Conservation (phyloP, 768 basidiomycete genomes). For the Pleurotus citrinopileatus region DNA sequence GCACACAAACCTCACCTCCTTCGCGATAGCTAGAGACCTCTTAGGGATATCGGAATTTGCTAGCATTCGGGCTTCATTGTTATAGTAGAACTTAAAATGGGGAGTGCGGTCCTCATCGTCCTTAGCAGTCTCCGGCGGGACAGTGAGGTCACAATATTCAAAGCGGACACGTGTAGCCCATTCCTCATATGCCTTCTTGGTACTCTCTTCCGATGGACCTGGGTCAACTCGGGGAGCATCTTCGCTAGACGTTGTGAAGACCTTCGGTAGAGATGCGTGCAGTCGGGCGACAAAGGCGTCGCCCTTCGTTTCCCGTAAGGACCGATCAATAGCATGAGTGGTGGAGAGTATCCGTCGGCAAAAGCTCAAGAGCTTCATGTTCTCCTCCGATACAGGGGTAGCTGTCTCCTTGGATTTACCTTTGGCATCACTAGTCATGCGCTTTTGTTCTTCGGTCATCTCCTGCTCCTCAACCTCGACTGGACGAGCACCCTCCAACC, state of each 20-base stretch:
- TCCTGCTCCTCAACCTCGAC: constrained; percentile 50
- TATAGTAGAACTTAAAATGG: constrained; percentile 81
- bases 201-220: constrained; percentile 63
- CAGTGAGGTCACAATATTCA: constrained; percentile 86
- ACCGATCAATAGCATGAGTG: constrained; percentile 82
- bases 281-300: constrained; percentile 80
- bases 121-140: constrained; percentile 24
- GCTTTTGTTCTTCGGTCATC: constrained; percentile 88
- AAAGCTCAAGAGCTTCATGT: constrained; percentile 73
- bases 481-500: constrained; percentile 64
- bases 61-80: constrained; percentile 81
- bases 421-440: constrained; percentile 67
- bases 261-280: constrained; percentile 72
- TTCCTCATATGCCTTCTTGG: constrained; percentile 68
- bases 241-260: constrained; percentile 47
- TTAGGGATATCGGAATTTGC: constrained; percentile 86
- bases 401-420: constrained; percentile 63
- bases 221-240: constrained; percentile 40
- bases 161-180: constrained; percentile 86
- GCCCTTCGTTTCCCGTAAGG: constrained; percentile 87
- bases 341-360: constrained; percentile 85
- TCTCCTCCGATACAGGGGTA: constrained; percentile 61
- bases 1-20: constrained; percentile 55
- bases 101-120: constrained; percentile 53
- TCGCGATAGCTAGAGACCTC: constrained; percentile 90